phyloP scores from a whole-genome alignment of 805 yeast species.

The Wickerhamiella alocasiicola region DNA sequence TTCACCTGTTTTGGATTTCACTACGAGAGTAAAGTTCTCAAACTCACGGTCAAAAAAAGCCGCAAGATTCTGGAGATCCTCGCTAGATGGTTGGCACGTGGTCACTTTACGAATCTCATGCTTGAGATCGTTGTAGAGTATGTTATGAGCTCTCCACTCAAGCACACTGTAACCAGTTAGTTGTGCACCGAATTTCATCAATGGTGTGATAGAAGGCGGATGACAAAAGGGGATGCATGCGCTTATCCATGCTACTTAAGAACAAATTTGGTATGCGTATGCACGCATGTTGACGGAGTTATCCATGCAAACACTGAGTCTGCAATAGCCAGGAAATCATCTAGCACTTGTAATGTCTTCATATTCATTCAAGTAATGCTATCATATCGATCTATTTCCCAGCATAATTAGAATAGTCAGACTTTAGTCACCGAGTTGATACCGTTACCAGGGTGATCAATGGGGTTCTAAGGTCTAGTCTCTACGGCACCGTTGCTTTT shows the following conservation, averaged over 20 bases:
- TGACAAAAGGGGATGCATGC: no score
- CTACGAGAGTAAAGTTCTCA: slow-evolving; percentile 39
- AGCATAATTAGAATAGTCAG: no score
- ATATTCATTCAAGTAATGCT: no score
- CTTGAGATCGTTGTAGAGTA: slow-evolving; percentile 73
- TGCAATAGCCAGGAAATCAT: no score
- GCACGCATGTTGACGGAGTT: not conserved
- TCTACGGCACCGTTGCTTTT: no score
- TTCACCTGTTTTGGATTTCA: slow-evolving; percentile 57
- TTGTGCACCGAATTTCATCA: slow-evolving; percentile 81
- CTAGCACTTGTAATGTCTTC: no score
- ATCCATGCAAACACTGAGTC: not conserved
- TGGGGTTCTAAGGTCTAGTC: no score
- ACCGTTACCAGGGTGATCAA: no score
- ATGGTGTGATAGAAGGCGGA: no score
- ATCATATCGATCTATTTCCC: no score
- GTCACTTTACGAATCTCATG: slow-evolving; percentile 50
- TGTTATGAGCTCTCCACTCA: slow-evolving; percentile 76
- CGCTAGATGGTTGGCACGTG: slow-evolving; percentile 5
- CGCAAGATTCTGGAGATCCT: slow-evolving; percentile 13
- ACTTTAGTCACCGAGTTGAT: no score
- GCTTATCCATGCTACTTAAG: not conserved
- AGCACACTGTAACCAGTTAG: slow-evolving; percentile 64
- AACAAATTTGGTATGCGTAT: not conserved
- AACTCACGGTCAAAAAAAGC: slow-evolving; percentile 17